A percentile compares a stretch with the other conserved stretches of the same genome.
phyloP scores from a whole-genome alignment of 768 basidiomycete species.

The Suillus sp. region DNA sequence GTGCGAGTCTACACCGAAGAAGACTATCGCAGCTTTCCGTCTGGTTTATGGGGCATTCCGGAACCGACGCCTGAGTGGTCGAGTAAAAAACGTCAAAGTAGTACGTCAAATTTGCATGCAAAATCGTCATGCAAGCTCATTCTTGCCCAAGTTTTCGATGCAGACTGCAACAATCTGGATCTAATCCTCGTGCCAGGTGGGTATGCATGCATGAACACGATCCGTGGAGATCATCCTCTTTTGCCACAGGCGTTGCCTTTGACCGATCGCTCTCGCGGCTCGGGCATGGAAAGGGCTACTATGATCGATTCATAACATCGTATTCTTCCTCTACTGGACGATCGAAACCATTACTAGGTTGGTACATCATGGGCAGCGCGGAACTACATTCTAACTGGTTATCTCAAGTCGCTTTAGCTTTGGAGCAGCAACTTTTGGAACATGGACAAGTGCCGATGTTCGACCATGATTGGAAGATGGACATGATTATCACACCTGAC shows the following conservation, averaged over 20 bases:
- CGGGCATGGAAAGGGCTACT: constrained; percentile 85
- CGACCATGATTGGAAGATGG: constrained; percentile 64
- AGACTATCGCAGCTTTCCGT: constrained; percentile 59
- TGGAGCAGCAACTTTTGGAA: constrained; percentile 64
- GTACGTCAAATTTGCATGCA: constrained; percentile 41
- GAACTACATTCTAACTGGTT: constrained; percentile 20
- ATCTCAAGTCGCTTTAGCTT: constrained; percentile 60
- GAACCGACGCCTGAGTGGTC: constrained; percentile 56
- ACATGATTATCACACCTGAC: constrained; percentile 56
- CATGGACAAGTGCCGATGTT: constrained; percentile 53
- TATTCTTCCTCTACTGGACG: constrained; percentile 47
- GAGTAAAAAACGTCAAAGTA: constrained; percentile 47
- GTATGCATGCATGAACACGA: constrained; percentile 19
- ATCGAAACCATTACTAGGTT: constrained; percentile 61
- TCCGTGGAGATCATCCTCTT: background rate
- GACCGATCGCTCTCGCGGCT: constrained; percentile 68
- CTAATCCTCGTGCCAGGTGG: constrained; percentile 69
- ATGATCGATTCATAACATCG: constrained; percentile 68
- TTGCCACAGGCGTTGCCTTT: constrained; percentile 66
- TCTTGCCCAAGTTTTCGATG: constrained; percentile 31
- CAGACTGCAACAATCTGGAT: constrained; percentile 49
- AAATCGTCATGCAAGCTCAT: constrained; percentile 9
- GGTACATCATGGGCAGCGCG: constrained; percentile 22
- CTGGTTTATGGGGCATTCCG: constrained; percentile 74
- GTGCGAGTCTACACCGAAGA: constrained; percentile 58